Evolutionary conservation across 225 moss, liverwort and hornwort genomes (phyloP).

Genomic region (Ulota crispa): DNA sequence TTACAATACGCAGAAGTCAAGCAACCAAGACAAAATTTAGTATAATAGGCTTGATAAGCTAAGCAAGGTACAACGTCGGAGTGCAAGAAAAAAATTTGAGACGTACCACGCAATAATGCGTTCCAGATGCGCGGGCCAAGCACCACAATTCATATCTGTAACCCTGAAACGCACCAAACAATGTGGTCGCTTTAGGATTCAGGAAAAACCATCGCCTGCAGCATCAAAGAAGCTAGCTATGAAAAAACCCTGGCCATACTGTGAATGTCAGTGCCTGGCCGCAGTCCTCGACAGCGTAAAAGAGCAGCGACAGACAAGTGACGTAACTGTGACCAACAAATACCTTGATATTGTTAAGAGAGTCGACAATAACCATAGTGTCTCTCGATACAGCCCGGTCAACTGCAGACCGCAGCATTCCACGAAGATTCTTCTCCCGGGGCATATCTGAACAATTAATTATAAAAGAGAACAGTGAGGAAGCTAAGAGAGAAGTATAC

Average conservation of each 20-base stretch:
- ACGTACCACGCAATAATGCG: conserved; percentile 85
- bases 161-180: conserved; percentile 58
- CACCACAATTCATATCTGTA: conserved; percentile 99
- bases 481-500: not conserved
- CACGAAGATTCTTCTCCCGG: conserved; percentile 85
- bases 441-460: conserved; percentile 78
- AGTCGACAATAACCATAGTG: conserved; percentile 79
- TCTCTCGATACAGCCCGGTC: conserved; percentile 84
- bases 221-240: not conserved
- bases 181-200: not conserved
- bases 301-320: not conserved
- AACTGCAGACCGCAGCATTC: conserved; percentile 91
- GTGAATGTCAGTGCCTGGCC: not conserved
- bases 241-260: not conserved
- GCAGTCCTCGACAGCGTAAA: not conserved
- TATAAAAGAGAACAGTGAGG: not conserved
- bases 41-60: not conserved
- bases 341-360: conserved; percentile 97
- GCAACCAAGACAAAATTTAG: conserved; percentile 28
- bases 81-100: not conserved
- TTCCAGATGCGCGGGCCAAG: conserved; percentile 90
- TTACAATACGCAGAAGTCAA: not conserved
- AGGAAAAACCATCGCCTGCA: not conserved
- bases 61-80: conserved; percentile 6
- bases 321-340: not conserved